phyloP scores from a whole-genome alignment of 345 rosid genomes.

The Geranium rotundifolium region DNA sequence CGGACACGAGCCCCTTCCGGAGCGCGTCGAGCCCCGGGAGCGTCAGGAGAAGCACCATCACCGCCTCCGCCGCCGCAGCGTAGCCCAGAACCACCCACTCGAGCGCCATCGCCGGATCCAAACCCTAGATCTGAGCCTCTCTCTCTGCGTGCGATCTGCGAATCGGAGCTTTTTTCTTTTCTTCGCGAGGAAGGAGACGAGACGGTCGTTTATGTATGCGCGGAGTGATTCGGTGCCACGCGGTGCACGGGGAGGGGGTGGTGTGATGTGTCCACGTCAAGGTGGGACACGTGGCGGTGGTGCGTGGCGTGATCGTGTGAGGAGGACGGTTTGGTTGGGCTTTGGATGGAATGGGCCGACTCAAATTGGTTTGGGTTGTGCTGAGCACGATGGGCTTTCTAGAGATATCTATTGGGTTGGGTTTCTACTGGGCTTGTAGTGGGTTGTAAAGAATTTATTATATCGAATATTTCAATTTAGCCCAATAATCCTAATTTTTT shows the following conservation, averaged over 20 bases:
- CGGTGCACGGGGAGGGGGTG: not conserved
- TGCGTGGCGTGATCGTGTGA: not conserved
- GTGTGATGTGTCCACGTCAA: not conserved
- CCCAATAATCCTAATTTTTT: too few relatives aligned
- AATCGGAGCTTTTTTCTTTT: not conserved
- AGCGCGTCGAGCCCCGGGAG: slow-evolving; percentile 75
- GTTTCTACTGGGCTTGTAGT: too few relatives aligned
- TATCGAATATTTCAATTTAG: too few relatives aligned
- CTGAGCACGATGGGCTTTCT: too few relatives aligned
- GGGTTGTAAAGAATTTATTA: too few relatives aligned
- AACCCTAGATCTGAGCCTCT: not conserved
- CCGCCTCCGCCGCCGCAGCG: slow-evolving; percentile 83
- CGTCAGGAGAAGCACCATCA: slow-evolving; percentile 74
- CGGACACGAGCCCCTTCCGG: slow-evolving; percentile 65
- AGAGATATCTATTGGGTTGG: too few relatives aligned
- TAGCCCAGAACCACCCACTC: slow-evolving; percentile 89
- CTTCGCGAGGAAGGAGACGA: not conserved
- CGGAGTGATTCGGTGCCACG: not conserved
- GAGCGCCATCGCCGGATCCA: slow-evolving; percentile 40
- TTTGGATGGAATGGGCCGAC: not conserved
- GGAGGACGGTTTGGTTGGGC: not conserved
- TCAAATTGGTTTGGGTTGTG: not conserved
- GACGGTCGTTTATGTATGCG: not conserved
- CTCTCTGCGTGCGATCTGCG: not conserved
- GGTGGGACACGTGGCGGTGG: not conserved